Conservation (phyloP, 306 rosid species). For the Pyrus communis region DNA sequence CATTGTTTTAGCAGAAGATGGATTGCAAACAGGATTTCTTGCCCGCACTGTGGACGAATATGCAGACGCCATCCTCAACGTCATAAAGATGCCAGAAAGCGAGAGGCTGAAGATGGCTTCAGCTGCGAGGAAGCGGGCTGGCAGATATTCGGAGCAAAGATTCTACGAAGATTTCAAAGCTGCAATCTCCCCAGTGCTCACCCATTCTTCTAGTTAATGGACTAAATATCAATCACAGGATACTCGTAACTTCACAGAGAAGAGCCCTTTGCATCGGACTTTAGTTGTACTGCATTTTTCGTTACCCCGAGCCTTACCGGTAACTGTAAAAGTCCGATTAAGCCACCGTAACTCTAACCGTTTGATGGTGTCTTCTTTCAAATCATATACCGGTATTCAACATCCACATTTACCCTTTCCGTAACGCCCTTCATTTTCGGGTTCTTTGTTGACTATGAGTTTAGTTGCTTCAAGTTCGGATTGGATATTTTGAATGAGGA, state of each 20-base stretch:
- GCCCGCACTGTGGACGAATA: conserved; percentile 65
- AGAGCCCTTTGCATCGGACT: neutral
- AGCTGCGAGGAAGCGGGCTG: conserved; percentile 78
- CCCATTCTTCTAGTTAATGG: conserved; percentile 25
- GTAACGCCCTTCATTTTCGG: neutral
- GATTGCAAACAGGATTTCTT: conserved; percentile 78
- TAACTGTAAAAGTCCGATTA: neutral
- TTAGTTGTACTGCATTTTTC: neutral
- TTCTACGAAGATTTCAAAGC: conserved; percentile 77
- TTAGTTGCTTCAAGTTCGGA: too few relatives aligned
- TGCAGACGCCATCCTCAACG: conserved; percentile 61
- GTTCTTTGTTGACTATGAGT: neutral
- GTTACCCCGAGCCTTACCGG: neutral
- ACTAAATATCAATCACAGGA: neutral
- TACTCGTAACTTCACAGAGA: neutral
- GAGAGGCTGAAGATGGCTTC: conserved; percentile 72
- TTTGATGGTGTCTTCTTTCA: neutral
- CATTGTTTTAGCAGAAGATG: conserved; percentile 77
- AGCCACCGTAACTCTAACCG: neutral
- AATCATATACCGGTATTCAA: neutral
- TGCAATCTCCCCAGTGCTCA: conserved; percentile 48
- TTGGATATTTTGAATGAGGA: too few relatives aligned
- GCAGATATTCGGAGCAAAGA: conserved; percentile 75
- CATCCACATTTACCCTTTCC: neutral
- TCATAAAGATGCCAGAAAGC: conserved; percentile 50